phyloP scores from a whole-genome alignment of 768 basidiomycete genomes.

The Epithele typhae region DNA sequence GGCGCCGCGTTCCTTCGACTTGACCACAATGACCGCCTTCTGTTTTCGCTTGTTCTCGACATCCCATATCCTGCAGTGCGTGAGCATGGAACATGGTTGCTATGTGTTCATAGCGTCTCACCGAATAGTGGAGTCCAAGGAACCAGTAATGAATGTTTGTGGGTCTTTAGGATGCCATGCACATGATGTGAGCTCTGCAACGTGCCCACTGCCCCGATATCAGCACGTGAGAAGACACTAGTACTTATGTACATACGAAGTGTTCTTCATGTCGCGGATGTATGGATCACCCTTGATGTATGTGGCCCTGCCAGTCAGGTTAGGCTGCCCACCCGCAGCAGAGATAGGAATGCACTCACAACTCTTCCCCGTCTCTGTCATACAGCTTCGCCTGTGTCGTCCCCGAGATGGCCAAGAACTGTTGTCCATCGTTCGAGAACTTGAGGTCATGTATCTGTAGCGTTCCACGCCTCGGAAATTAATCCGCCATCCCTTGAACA shows the following conservation, averaged over 20 bases:
- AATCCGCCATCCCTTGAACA: not conserved
- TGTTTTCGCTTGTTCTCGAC: conserved; percentile 89
- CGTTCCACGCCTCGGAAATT: conserved; percentile 1
- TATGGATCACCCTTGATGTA: conserved; percentile 96
- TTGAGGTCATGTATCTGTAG: conserved; percentile 83
- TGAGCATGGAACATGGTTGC: no score
- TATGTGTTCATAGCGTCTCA: no score
- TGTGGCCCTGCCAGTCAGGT: conserved; percentile 60
- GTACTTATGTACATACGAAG: conserved; percentile 74
- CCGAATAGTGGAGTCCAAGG: conserved; percentile 96
- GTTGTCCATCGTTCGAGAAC: conserved; percentile 83
- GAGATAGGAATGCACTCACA: conserved; percentile 48
- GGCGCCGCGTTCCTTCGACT: conserved; percentile 91
- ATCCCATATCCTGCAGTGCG: conserved; percentile 92
- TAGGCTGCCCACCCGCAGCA: conserved; percentile 34
- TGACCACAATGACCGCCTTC: conserved; percentile 93
- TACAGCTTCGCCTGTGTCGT: conserved; percentile 86
- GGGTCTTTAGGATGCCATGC: conserved; percentile 90
- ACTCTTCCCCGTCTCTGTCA: conserved; percentile 89
- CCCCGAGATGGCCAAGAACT: conserved; percentile 84
- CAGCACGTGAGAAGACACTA: no score
- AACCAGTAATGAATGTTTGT: conserved; percentile 83
- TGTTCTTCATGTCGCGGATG: conserved; percentile 98
- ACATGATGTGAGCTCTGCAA: conserved; percentile 85
- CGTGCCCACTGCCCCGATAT: conserved; percentile 70